These are phyloP conservation scores for Puccinia polysora DNA, from an alignment of 1,284 basidiomycete genomes.

Conservation along the genomic window DNA sequence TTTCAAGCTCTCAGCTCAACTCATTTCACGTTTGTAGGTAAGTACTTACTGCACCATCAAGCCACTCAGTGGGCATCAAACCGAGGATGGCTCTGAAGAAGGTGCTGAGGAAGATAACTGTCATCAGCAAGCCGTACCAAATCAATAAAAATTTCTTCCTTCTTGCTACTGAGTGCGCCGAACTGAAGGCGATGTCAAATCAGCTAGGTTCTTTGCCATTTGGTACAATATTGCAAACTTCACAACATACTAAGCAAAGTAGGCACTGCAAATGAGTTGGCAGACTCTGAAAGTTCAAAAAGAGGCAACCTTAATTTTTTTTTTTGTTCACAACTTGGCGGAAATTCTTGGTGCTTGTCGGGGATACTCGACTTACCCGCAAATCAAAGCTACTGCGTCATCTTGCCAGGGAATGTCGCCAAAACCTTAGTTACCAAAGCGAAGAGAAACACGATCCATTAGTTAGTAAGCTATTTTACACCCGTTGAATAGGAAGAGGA, in stretches of 20 bases:
- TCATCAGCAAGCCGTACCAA: constrained; percentile 41
- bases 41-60: constrained; percentile 37
- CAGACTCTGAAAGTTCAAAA: constrained; percentile 28
- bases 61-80: constrained; percentile 31
- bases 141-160: constrained; percentile 23
- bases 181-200: constrained; percentile 15
- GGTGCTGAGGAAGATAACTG: constrained; percentile 34
- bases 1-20: too few relatives aligned
- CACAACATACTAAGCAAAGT: constrained; percentile 38
- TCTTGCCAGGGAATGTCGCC: constrained; percentile 44
- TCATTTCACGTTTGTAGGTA: too few relatives aligned
- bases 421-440: constrained; percentile 7
- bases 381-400: constrained; percentile 42
- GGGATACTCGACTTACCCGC: constrained; percentile 27
- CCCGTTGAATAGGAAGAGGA: not conserved
- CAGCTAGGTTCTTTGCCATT: not conserved
- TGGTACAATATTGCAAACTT: not conserved
- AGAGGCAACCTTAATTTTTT: too few relatives aligned
- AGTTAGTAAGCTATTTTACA: not conserved
- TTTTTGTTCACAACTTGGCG: too few relatives aligned
- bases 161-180: constrained; percentile 37
- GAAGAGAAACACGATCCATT: not conserved
- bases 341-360: too few relatives aligned
- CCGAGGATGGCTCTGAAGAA: constrained; percentile 41
- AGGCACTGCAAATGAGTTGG: constrained; percentile 43